A percentile compares a stretch with the other conserved stretches of the same genome.
These are phyloP conservation scores for Leishmania guyanensis DNA, from an alignment of 208 protist species.

Conservation along the genomic window DNA sequence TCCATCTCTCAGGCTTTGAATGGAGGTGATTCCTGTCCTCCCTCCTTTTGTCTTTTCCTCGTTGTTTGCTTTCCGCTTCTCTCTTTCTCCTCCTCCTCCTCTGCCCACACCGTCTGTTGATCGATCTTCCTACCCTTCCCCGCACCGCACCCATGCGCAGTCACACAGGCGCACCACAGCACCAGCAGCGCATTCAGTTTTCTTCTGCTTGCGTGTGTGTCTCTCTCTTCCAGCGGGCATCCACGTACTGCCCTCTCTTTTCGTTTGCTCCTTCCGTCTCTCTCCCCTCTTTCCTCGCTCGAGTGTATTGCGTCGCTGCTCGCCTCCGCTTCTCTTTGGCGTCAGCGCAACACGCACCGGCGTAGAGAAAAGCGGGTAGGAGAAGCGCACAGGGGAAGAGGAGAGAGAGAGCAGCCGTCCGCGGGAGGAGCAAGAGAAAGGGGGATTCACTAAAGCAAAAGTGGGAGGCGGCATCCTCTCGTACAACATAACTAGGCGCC, in stretches of 20 bases:
- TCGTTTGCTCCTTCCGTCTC: neutral
- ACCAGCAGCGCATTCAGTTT: neutral
- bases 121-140: too few relatives aligned
- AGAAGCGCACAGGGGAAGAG: neutral
- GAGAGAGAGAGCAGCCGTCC: neutral
- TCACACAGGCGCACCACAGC: neutral
- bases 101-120: neutral
- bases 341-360: neutral
- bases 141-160: neutral
- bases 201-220: neutral
- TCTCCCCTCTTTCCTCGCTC: neutral
- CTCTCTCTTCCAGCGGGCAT: too few relatives aligned
- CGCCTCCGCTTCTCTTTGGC: neutral
- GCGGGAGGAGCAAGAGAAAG: too few relatives aligned
- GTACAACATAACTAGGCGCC: neutral
- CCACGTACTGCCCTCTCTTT: too few relatives aligned
- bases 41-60: neutral
- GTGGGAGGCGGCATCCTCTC: too few relatives aligned
- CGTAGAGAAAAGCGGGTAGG: neutral
- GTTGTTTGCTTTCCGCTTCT: neutral
- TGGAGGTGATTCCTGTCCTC: neutral
- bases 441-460: too few relatives aligned
- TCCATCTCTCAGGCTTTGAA: neutral
- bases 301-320: neutral
- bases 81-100: conserved; percentile 9